Base-by-base conservation (phyloP, 1,284 basidiomycete species). In the Melanopsichium pennsylvanicum region DNA sequence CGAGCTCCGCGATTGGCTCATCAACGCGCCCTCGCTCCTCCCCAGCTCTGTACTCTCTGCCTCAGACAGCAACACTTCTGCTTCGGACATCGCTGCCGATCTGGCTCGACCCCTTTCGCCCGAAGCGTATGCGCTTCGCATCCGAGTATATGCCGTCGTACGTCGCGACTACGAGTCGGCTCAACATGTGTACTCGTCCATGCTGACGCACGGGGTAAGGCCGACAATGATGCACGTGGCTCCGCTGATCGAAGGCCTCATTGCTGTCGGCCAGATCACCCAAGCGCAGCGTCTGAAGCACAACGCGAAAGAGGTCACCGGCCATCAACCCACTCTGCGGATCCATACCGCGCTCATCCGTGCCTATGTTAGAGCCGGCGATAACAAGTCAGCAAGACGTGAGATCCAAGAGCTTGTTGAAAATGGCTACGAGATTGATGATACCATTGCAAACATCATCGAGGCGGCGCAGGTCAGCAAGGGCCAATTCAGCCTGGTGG, bases 141-240 rank as follows among this genome's bases (percentile, higher is more conserved):
- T 73, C 23, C 55, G 67, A 11, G 68, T 73, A n/a, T 61, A 63
- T 40, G 67, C 68, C 2, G 68, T 71, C 8, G 33, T 71, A 7
- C 48, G 71, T 7, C 40, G 52, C 10, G 71, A 73, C 35, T 52
- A 54, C 34, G 50, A 42, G 9, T 50, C 68, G 12, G 71, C 71
- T 5, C 58, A 63, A 31, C 29, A 43, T 21, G 59, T 71, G 12
- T 73, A 71, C 31, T 46, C 43, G 10, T 45, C 61, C 2, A 73
- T 73, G 71, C 27, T 73, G n/a, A 21, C 34, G 16, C 63, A 70
- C 26, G 41, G 44, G 12, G 47, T 71, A 23, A 26, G 23, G 32
- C 71, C 67, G 4, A 63, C 23, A 19, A 56, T 68, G 49, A 58
- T 62, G 56, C 71, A 73, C 41, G 56, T 73, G 10, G 67, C 68